phyloP scores from a whole-genome alignment of 768 basidiomycete genomes.

The Sarcodon sp. region DNA sequence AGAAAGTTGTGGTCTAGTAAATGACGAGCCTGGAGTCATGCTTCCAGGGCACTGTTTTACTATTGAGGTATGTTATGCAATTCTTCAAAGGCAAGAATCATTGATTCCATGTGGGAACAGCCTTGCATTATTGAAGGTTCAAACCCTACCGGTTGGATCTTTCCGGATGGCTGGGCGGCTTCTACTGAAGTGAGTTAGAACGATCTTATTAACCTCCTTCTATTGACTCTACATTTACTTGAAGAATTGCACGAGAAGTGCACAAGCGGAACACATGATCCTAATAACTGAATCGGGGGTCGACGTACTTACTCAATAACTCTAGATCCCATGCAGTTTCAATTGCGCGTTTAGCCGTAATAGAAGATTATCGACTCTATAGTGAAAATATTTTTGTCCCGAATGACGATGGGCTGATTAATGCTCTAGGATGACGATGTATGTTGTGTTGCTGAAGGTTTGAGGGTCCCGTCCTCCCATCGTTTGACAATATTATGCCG shows the following conservation, averaged over 20 bases:
- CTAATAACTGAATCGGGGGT: constrained; percentile 67
- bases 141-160: constrained; percentile 58
- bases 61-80: constrained; percentile 52
- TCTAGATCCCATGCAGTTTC: neutral
- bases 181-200: constrained; percentile 55
- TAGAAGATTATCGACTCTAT: too few species aligned
- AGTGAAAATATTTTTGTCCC: too few species aligned
- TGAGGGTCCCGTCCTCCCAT: constrained; percentile 71
- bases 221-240: neutral
- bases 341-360: too few species aligned
- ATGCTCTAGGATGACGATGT: too few species aligned
- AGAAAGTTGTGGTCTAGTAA: constrained; percentile 30
- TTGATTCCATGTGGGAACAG: constrained; percentile 18
- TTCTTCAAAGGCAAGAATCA: neutral
- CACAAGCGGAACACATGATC: constrained; percentile 84
- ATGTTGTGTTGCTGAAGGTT: neutral
- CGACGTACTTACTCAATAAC: constrained; percentile 54
- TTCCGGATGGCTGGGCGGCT: constrained; percentile 91
- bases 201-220: neutral
- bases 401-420: too few species aligned
- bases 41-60: constrained; percentile 83
- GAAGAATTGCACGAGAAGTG: constrained; percentile 70
- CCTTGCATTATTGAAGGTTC: constrained; percentile 70
- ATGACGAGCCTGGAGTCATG: constrained; percentile 78
- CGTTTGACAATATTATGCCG: constrained; percentile 67